Conservation (phyloP, 768 basidiomycete species). For the Strobilomyces confusus region DNA sequence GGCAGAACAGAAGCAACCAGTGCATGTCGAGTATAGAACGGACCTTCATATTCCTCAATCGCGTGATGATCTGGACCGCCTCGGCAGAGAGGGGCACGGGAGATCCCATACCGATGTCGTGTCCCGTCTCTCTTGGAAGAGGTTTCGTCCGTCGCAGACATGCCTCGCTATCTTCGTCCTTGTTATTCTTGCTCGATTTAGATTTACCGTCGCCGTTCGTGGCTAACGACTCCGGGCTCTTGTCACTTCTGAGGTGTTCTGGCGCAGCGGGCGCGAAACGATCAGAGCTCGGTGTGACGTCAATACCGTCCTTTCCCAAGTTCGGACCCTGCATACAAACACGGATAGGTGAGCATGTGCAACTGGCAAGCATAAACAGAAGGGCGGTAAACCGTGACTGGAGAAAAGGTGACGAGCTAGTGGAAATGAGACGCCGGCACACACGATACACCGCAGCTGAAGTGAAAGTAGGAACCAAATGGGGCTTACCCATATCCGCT, state of each 20-base stretch:
- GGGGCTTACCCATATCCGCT: constrained; percentile 65
- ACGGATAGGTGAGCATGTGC: constrained; percentile 1
- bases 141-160: constrained; percentile 40
- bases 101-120: constrained; percentile 85
- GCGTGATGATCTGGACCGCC: constrained; percentile 74
- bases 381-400: neutral
- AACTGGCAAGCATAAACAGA: neutral
- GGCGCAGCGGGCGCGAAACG: constrained; percentile 60
- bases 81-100: constrained; percentile 75
- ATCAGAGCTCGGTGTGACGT: constrained; percentile 63
- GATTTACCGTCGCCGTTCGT: neutral
- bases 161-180: neutral
- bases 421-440: neutral
- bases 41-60: constrained; percentile 80
- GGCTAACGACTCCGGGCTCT: constrained; percentile 46
- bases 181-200: neutral
- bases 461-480: neutral
- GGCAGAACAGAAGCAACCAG: neutral
- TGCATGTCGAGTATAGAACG: constrained; percentile 8
- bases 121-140: constrained; percentile 80
- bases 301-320: constrained; percentile 77
- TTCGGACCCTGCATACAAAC: constrained; percentile 51
- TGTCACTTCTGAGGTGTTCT: constrained; percentile 30
- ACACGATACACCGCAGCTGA: neutral
- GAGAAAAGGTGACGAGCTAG: neutral